Conservation (phyloP, 1,284 basidiomycete genomes). For the Phellinidium pouzarii region DNA sequence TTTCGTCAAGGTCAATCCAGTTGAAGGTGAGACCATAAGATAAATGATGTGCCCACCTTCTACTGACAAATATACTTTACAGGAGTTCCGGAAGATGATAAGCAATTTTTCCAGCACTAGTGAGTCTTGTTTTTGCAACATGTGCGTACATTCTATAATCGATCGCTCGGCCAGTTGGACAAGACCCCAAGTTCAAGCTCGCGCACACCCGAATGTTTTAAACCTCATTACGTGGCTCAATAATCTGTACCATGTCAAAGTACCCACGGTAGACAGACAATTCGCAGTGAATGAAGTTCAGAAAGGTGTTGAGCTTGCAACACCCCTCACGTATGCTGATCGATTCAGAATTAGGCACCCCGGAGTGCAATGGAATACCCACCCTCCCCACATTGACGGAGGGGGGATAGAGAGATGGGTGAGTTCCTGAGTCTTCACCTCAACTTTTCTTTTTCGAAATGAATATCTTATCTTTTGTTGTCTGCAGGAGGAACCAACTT, state of each 20-base stretch:
- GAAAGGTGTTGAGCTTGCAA: constrained; percentile 57
- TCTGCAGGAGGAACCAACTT: constrained; percentile 52
- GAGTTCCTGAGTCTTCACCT: neutral
- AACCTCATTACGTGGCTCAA: constrained; percentile 56
- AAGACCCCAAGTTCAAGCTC: constrained; percentile 61
- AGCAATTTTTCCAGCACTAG: constrained; percentile 72
- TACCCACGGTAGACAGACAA: neutral
- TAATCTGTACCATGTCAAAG: constrained; percentile 43
- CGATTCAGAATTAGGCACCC: constrained; percentile 78
- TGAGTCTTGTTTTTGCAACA: constrained; percentile 27
- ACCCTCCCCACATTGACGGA: constrained; percentile 78
- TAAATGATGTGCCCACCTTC: constrained; percentile 1
- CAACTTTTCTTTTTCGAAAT: neutral
- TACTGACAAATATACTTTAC: neutral
- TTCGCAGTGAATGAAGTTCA: constrained; percentile 27
- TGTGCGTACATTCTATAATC: neutral
- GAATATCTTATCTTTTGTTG: neutral
- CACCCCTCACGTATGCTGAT: constrained; percentile 75
- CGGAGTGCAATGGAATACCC: constrained; percentile 56
- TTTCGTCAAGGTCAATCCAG: constrained; percentile 52
- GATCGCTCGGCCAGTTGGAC: constrained; percentile 47
- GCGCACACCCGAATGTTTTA: constrained; percentile 70
- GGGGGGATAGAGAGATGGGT: constrained; percentile 77
- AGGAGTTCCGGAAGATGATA: constrained; percentile 53
- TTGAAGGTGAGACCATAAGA: constrained; percentile 34